Evolutionary conservation across 2,329 filamentous ascomycete species (phyloP).

Genomic region (Scedosporium boydii): DNA sequence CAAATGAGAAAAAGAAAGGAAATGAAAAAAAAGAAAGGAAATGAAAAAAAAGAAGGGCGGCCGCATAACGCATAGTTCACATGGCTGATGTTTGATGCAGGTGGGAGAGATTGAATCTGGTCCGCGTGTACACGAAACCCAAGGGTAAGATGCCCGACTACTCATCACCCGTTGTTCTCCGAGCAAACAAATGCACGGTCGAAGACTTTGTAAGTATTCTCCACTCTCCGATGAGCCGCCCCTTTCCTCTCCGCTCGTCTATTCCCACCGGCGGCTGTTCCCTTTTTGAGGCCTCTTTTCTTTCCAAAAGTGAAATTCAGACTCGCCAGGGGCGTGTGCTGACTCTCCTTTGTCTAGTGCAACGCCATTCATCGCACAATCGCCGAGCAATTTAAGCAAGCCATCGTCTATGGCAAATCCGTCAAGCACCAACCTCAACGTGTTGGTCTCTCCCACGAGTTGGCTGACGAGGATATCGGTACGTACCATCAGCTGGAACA

Average conservation of each 20-base stretch:
- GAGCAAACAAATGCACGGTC: slow-evolving; percentile 72
- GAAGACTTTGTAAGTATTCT: slow-evolving; percentile 81
- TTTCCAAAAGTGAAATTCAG: background rate
- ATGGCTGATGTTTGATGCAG: slow-evolving; percentile 19
- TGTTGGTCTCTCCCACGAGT: slow-evolving; percentile 81
- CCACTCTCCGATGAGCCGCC: background rate
- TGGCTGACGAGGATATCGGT: slow-evolving; percentile 97
- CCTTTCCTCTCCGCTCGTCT: too few species aligned
- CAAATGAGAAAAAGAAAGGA: too few species aligned
- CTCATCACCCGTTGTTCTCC: slow-evolving; percentile 78
- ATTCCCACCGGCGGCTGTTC: background rate
- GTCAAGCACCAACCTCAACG: slow-evolving; percentile 98
- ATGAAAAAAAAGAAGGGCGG: background rate
- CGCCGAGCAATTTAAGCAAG: slow-evolving; percentile 87
- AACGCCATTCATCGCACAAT: slow-evolving; percentile 96
- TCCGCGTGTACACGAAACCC: slow-evolving; percentile 94
- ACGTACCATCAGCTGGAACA: slow-evolving; percentile 27
- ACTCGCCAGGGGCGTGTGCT: background rate
- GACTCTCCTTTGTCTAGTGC: slow-evolving; percentile 48
- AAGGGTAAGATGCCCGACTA: slow-evolving; percentile 95
- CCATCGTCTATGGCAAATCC: slow-evolving; percentile 93
- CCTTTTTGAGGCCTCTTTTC: background rate
- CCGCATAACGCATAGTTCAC: background rate
- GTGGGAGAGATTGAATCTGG: slow-evolving; percentile 91
- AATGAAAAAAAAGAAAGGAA: background rate